Base-by-base conservation (phyloP, 2,329 filamentous ascomycete species). In the Colletotrichum abscissum region DNA sequence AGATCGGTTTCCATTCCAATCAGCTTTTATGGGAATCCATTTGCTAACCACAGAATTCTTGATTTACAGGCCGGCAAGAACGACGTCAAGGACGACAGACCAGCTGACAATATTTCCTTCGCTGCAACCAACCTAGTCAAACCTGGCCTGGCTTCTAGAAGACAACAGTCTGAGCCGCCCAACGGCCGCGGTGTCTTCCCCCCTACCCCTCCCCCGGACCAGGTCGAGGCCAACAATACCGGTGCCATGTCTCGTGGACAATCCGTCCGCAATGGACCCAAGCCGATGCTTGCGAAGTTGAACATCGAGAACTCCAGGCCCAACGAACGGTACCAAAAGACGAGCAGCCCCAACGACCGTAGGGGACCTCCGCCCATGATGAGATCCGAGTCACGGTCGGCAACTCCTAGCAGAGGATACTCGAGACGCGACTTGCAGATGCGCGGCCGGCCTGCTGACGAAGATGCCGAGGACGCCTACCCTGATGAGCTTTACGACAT, bases 161-260 rank as follows among this genome's bases (percentile, higher is more conserved):
- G 93, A 79, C 94, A 97, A 78, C 94, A 97, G 80, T 97, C 94
- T 22, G 95, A 97, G 80, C 94, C 95, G 9, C 94, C 94, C 0
- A 91, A 90, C 80, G 72, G 72, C 11, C 92, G 95, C 78, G 94
- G 94, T 78, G 90, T 96, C 75, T 98, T 98, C 85, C 97, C 97
- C 22, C 97, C 97, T n/a, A 98, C 97, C n/a, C 97, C 97, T 54
- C 97, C 97, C 7, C 97, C 97, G 6, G 97, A 99, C 86, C 90
- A 90, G 75, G 95, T 98, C 77, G 93, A 92, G 78, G 82, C 83
- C 4, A 75, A 81, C 7, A 76, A 78, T 56, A 66, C 69, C 28
- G 65, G 38, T n/a, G 59, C 71, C 49, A 85, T 89, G 78, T 88
- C 84, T 75, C 87, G 91, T 26, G 89, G 85, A 64, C 86, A 87